These are phyloP conservation scores for Phlyctochytrium planicorne DNA, from an alignment of 192 early-diverging fungal genomes.

Conservation along the genomic window DNA sequence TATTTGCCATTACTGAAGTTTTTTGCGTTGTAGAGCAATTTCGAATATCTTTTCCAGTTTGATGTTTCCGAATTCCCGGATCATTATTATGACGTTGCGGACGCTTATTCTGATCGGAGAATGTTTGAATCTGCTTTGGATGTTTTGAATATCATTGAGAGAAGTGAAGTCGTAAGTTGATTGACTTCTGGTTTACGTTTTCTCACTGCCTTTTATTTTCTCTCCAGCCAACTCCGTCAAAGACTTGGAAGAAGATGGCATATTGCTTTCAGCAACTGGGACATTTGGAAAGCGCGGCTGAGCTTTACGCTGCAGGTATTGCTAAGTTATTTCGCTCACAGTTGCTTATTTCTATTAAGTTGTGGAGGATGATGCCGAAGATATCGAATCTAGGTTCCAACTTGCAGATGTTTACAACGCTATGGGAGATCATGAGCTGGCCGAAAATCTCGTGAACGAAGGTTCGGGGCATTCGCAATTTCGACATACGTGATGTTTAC, in stretches of 20 bases:
- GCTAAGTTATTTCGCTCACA: neutral
- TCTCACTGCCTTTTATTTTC: too few relatives aligned
- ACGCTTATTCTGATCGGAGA: constrained; percentile 65
- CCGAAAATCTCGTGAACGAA: constrained; percentile 25
- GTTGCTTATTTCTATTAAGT: constrained; percentile 32
- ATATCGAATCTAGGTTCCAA: constrained; percentile 65
- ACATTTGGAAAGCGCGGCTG: constrained; percentile 50
- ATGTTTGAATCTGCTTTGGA: constrained; percentile 64
- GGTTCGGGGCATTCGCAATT: neutral
- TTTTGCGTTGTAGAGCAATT: constrained; percentile 68
- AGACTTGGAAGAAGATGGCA: constrained; percentile 57
- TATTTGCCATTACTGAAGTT: neutral
- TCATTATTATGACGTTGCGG: constrained; percentile 72
- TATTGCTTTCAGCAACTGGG: constrained; percentile 59
- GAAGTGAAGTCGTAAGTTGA: constrained; percentile 25
- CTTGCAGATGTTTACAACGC: constrained; percentile 74
- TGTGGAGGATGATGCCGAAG: constrained; percentile 58
- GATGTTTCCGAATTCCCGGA: constrained; percentile 57
- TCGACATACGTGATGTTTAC: too few relatives aligned
- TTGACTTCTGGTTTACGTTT: too few relatives aligned
- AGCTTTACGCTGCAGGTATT: constrained; percentile 44
- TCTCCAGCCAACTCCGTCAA: too few relatives aligned
- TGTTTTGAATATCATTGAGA: constrained; percentile 39
- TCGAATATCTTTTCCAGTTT: constrained; percentile 56
- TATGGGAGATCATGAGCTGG: constrained; percentile 53